Evolutionary conservation across 139 green algal genomes (phyloP).

Genomic region (Pleodorina starrii): DNA sequence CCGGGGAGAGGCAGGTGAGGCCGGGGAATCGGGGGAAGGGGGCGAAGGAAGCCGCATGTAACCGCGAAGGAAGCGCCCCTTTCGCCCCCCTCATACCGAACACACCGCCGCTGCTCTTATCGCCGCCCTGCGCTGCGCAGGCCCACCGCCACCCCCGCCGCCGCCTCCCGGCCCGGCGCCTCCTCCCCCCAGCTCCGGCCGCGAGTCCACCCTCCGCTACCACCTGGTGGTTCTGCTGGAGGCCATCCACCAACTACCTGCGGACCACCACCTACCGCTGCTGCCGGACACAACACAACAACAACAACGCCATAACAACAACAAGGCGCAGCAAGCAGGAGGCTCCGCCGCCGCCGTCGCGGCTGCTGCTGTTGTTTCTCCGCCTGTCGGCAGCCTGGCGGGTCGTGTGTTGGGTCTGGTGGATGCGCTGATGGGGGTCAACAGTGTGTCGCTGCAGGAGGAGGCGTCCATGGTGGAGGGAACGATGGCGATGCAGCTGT

Average conservation of each 20-base stretch:
- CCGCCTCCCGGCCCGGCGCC: too few species aligned
- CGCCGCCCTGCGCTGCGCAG: too few species aligned
- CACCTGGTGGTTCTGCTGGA: slow-evolving; percentile 13
- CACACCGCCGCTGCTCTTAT: too few species aligned
- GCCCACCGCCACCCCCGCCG: too few species aligned
- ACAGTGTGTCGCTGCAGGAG: slow-evolving; percentile 21
- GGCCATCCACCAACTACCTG: neutral
- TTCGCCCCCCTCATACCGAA: too few species aligned
- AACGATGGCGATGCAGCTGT: neutral
- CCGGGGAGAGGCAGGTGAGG: slow-evolving; percentile 17
- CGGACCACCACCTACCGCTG: neutral
- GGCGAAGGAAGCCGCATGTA: too few species aligned
- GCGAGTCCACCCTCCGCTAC: neutral
- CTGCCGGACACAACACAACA: too few species aligned
- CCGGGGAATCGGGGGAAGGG: neutral
- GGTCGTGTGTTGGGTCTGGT: neutral
- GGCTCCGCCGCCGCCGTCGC: neutral
- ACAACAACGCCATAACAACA: too few species aligned
- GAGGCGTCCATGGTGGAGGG: neutral
- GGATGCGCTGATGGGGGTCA: neutral
- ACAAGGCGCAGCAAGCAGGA: too few species aligned
- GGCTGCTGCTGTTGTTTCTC: neutral
- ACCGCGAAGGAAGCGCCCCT: too few species aligned
- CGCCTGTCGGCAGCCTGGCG: neutral
- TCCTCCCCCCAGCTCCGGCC: neutral